Base-by-base conservation (phyloP, 2,329 filamentous ascomycete species). In the Curvularia hawaiiensis region DNA sequence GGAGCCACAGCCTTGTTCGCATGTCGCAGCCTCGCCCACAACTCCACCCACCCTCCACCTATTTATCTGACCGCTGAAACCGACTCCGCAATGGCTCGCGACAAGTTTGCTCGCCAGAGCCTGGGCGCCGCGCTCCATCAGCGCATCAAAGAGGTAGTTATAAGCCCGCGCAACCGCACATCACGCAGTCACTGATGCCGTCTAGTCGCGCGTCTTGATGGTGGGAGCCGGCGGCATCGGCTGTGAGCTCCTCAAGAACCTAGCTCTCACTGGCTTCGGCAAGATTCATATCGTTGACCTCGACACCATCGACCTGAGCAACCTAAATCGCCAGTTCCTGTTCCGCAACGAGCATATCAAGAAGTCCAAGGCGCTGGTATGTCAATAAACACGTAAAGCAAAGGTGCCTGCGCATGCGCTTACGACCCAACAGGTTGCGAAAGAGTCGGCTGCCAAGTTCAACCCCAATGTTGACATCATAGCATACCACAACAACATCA, bases 311-410 rank as follows among this genome's bases (percentile, higher is more conserved):
- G 95, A 99, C 74, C 84, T 99, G 22, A 97, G 92, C 79, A 99
- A 99, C 74, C 84, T 99, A 50, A 99, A 99, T 70, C 90, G 95
- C 54, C 95, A 99, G 77, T 99, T 99, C 71, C 87, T 99, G 47
- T 99, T 99, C 77, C 87, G 93, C 60, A 90, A 94, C 70, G 93
- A 98, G 75, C 95, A 99, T 73, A 98, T 99, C 78, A 98, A 97
- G 78, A 97, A 97, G 77, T 87, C 94, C 1, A 99, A 99, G 75
- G 93, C 95, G 50, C 79, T 96, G 79, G 93, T 95, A 82, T 26
- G 46, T 9, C 24, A 11, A 46, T 10, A 6, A 26, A 1, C 4
- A 9, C 16, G n/a, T 16, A 52, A 43, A 14, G 4, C 1, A 14
- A n/a, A 38, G 4, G 28, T 39, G 10, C 38, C 33, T 44, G 56